Conservation (phyloP, 2,329 filamentous ascomycete genomes). For the Trichoderma brevicompactum region DNA sequence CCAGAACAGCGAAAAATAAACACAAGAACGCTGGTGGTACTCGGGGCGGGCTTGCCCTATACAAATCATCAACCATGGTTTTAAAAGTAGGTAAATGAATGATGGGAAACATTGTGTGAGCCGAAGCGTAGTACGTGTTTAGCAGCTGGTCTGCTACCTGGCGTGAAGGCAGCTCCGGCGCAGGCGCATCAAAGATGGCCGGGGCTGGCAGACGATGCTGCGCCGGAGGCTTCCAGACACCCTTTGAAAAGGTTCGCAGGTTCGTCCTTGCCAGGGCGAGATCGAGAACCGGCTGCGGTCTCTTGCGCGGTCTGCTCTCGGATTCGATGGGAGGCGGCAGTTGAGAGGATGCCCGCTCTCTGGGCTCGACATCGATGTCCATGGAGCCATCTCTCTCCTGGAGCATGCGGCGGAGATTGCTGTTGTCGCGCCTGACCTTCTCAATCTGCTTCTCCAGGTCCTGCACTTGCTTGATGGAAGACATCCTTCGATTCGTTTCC, state of each 20-base stretch:
- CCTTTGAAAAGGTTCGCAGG: constrained; percentile 72
- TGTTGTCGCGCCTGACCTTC: constrained; percentile 78
- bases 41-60: constrained; percentile 64
- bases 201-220: constrained; percentile 62
- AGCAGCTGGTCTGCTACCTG: constrained; percentile 73
- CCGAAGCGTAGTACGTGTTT: constrained; percentile 72
- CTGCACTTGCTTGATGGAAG: constrained; percentile 98
- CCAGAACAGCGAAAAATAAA: constrained; percentile 81
- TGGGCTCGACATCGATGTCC: constrained; percentile 53
- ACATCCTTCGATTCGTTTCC: constrained; percentile 98
- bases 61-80: constrained; percentile 75
- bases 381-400: constrained; percentile 55
- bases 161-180: constrained; percentile 72
- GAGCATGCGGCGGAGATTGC: constrained; percentile 69
- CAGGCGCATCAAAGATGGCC: constrained; percentile 54
- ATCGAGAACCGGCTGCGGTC: constrained; percentile 66
- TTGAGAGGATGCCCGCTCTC: constrained; percentile 56
- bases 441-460: constrained; percentile 92
- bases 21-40: constrained; percentile 73
- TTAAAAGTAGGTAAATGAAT: constrained; percentile 87
- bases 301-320: constrained; percentile 66
- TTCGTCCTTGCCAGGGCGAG: constrained; percentile 73
- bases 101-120: constrained; percentile 82
- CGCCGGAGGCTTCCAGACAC: constrained; percentile 78
- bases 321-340: constrained; percentile 66